Base-by-base conservation (phyloP, 2,329 filamentous ascomycete genomes). In the Aspergillus alliaceus region DNA sequence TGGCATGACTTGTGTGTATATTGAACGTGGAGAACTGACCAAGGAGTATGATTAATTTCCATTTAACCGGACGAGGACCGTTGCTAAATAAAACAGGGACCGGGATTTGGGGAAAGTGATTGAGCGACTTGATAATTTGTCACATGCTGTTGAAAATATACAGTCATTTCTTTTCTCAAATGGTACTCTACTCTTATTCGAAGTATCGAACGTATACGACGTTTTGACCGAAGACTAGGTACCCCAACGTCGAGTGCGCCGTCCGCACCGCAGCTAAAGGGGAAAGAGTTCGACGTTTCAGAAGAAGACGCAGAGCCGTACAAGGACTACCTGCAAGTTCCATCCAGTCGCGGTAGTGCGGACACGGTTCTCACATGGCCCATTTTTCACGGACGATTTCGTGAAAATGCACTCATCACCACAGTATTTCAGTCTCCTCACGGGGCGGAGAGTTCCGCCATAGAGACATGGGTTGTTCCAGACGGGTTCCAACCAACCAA, bases 281-380 rank as follows among this genome's bases (percentile, higher is more conserved):
- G 12, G 14, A 22, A 12, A 24, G 20, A 25, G 39, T 4, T 42
- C 9, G 22, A 42, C 39, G 14, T 24, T 4, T 22, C 20, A 42
- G 22, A 14, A 14, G 39, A 25, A 25, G 39, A 42, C 20, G 14
- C 20, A 4, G 39, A 42, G 22, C 39, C 39, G 9, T 25, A 25
- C 39, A 42, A 42, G 22, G 39, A 42, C 39, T 42, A 42, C n/a
- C 39, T 42, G n/a, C 1, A 32, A 8, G 50, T 42, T 31, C 68
- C 66, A 4, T 59, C 67, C 11, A 61, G 61, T 18, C 56, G 61
- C 29, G 69, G 62, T 4, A 66, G 63, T 6, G 59, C 66, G 5
- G 68, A 71, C 47, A 59, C 65, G 2, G 59, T 70, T n/a, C 56
- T 71, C 22, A 62, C 53, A 8, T 71, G 68, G 68, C 62, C 64